Conservation (phyloP, 495 filamentous ascomycete genomes). For the Penicillium odoratum region DNA sequence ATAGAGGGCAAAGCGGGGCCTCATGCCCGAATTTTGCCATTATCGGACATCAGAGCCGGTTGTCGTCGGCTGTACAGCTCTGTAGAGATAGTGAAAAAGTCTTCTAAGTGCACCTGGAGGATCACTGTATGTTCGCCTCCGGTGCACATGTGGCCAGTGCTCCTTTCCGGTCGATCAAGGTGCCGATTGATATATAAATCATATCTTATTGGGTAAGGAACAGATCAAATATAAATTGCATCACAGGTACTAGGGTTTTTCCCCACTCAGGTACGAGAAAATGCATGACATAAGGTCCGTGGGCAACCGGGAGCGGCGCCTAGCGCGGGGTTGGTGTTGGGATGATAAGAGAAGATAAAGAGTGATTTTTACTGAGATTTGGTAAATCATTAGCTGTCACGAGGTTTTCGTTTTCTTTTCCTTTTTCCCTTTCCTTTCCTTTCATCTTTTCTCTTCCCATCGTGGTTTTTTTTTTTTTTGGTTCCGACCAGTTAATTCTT, state of each 20-base stretch:
- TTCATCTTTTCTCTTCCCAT: neutral
- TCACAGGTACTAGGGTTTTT: neutral
- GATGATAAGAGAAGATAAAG: conserved; percentile 13
- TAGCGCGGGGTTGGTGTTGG: conserved; percentile 13
- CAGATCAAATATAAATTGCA: neutral
- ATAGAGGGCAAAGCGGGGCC: conserved; percentile 1
- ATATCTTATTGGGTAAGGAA: conserved; percentile 5
- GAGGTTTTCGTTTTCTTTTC: neutral
- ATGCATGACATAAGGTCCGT: conserved; percentile 14
- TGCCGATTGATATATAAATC: conserved; percentile 12
- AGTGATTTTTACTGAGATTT: conserved; percentile 22
- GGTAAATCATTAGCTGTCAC: conserved; percentile 11
- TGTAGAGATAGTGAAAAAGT: neutral
- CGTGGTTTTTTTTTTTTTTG: neutral
- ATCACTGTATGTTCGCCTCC: neutral
- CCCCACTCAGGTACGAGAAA: conserved; percentile 17
- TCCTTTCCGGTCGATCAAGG: conserved; percentile 13
- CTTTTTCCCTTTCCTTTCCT: neutral
- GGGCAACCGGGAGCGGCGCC: conserved; percentile 3
- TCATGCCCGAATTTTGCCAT: neutral
- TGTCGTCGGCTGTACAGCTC: neutral
- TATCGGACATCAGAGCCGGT: neutral
- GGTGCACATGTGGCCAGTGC: neutral
- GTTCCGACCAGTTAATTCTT: neutral
- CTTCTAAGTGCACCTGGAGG: neutral